A percentile compares a stretch with the other conserved stretches of the same genome.
phyloP scores from a whole-genome alignment of 495 filamentous ascomycete species.

The Penicillium lagena region DNA sequence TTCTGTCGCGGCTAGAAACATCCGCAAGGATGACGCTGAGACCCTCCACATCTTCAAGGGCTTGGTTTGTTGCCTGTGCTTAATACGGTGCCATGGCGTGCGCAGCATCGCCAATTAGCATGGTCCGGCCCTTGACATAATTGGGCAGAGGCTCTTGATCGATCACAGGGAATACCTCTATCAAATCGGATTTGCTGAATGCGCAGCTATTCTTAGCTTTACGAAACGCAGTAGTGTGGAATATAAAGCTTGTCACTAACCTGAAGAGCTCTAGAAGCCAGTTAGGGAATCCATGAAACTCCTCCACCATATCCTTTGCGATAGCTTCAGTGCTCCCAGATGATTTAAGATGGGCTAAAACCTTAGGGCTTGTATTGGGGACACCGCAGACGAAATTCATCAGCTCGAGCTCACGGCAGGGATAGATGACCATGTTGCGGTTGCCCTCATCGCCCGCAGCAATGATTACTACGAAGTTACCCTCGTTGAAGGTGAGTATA shows the following conservation, averaged over 20 bases:
- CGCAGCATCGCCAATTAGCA: conserved; percentile 38
- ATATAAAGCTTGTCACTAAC: not conserved
- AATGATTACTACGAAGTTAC: conserved; percentile 1
- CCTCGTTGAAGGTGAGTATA: not conserved
- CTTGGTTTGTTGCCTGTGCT: conserved; percentile 28
- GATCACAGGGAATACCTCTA: no score
- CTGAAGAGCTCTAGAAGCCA: not conserved
- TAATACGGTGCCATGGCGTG: conserved; percentile 35
- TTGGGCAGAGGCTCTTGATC: conserved; percentile 12
- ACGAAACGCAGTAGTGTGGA: no score
- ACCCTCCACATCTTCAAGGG: conserved; percentile 30
- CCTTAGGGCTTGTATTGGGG: conserved; percentile 1
- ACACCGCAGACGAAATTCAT: conserved; percentile 5
- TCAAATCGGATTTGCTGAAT: no score
- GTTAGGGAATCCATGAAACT: not conserved
- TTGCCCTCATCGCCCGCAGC: conserved; percentile 4
- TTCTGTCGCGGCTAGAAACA: not conserved
- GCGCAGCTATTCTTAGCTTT: no score
- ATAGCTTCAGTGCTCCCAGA: not conserved
- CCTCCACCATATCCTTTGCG: not conserved
- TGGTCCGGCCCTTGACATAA: conserved; percentile 20
- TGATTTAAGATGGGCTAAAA: not conserved
- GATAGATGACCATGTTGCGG: conserved; percentile 5
- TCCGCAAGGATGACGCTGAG: not conserved
- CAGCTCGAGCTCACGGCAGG: conserved; percentile 1